Percentiles rank a stretch among this genome's conserved stretches.
Evolutionary conservation across 306 rosid genomes (phyloP).

Genomic region (Inga oerstediana): DNA sequence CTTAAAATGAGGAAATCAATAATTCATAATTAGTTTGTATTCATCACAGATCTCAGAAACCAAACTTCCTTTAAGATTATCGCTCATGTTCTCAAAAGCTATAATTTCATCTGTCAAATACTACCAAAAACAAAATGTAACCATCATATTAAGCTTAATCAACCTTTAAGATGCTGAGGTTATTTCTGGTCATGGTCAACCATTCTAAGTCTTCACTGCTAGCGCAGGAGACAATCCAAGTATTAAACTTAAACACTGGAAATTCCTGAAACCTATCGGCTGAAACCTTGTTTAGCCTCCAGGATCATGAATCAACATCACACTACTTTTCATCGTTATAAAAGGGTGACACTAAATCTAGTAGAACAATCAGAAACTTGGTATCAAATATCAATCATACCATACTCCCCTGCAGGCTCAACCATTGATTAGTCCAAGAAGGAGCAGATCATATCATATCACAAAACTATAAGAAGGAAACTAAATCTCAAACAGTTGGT

Average conservation of each 20-base stretch:
- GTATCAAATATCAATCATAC: not conserved
- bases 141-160: not conserved
- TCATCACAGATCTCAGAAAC: not conserved
- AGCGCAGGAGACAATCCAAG: not conserved
- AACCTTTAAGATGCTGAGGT: not conserved
- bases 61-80: not conserved
- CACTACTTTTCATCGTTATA: constrained; percentile 11
- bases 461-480: not conserved
- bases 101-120: not conserved
- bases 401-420: not conserved
- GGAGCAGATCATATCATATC: constrained; percentile 8
- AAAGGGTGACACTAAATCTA: not conserved
- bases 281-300: not conserved
- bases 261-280: not conserved
- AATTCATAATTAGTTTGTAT: not conserved
- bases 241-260: not conserved
- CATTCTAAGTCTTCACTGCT: not conserved
- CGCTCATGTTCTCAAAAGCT: not conserved
- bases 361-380: not conserved
- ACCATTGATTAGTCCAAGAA: not conserved
- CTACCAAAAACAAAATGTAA: not conserved
- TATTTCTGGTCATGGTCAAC: not conserved
- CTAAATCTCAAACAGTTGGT: not conserved
- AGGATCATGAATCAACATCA: not conserved
- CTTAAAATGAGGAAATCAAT: not conserved